Evolutionary conservation across 768 basidiomycete genomes (phyloP).

Genomic region (Podaxis rugospora): DNA sequence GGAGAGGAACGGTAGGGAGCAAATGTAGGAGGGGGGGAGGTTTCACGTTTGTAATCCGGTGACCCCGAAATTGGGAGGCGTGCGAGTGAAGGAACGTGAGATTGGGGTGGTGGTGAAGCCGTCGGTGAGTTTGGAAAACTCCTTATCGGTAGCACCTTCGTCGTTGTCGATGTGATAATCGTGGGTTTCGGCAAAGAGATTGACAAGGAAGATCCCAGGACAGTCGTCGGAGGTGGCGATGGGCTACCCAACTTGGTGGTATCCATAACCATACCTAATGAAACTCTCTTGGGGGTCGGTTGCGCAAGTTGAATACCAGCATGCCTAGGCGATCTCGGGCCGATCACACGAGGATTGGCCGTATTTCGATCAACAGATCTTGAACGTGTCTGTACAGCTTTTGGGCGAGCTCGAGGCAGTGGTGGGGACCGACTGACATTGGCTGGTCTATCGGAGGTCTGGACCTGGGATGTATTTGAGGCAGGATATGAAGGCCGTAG

Average conservation of each 20-base stretch:
- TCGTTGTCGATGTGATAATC: not conserved
- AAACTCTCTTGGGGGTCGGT: constrained; percentile 4
- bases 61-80: constrained; percentile 5
- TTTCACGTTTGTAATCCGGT: constrained; percentile 4
- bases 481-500: constrained; percentile 1
- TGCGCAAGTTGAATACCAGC: not conserved
- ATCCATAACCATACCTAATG: constrained; percentile 9
- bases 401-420: not conserved
- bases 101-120: not conserved
- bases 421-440: not conserved
- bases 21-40: not conserved
- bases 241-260: constrained; percentile 8
- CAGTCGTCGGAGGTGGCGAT: not conserved
- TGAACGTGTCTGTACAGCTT: not conserved
- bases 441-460: not conserved
- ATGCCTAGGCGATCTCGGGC: not conserved
- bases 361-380: not conserved
- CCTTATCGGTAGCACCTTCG: constrained; percentile 4
- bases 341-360: not conserved
- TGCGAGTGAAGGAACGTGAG: not conserved
- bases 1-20: not conserved
- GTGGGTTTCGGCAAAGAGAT: constrained; percentile 1
- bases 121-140: constrained; percentile 4
- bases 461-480: not conserved
- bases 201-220: not conserved